Evolutionary conservation across 1,139 yeast species (phyloP).

Genomic region (Sugiyamaella castrensis): DNA sequence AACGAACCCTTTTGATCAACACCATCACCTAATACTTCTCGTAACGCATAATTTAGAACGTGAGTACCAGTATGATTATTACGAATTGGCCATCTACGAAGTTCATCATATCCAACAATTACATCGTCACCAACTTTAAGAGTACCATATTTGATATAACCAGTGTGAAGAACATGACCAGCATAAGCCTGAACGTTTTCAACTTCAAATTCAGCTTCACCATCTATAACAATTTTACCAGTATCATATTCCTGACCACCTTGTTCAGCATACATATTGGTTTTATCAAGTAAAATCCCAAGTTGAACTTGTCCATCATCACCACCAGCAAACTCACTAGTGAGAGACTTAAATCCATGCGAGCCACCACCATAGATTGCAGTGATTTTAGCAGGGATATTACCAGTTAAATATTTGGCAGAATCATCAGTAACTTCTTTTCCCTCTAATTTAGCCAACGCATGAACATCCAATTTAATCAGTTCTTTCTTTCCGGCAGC

Average conservation of each 20-base stretch:
- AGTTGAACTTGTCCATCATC: slow-evolving; percentile 48
- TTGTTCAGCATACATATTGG: slow-evolving; percentile 96
- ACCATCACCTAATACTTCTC: slow-evolving; percentile 80
- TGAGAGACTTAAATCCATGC: slow-evolving; percentile 48
- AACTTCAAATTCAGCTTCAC: slow-evolving; percentile 80
- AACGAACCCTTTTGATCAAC: slow-evolving; percentile 96
- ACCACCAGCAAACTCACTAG: slow-evolving; percentile 41
- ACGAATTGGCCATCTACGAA: slow-evolving; percentile 95
- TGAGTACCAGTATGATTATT: slow-evolving; percentile 99
- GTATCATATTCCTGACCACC: slow-evolving; percentile 99
- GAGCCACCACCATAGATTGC: slow-evolving; percentile 65
- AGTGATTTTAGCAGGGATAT: slow-evolving; percentile 46
- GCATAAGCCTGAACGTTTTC: slow-evolving; percentile 89
- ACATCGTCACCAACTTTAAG: slow-evolving; percentile 65
- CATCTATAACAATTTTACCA: slow-evolving; percentile 89
- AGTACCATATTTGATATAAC: slow-evolving; percentile 72
- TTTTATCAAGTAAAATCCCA: slow-evolving; percentile 81
- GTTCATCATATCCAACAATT: slow-evolving; percentile 85
- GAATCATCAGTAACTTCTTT: slow-evolving; percentile 73
- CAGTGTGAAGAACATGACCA: slow-evolving; percentile 95
- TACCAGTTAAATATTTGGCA: slow-evolving; percentile 48
- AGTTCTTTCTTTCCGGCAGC: slow-evolving; percentile 52
- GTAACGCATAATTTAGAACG: slow-evolving; percentile 81
- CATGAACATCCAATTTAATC: slow-evolving; percentile 86
- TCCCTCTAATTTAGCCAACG: slow-evolving; percentile 52